A percentile compares a stretch with the other conserved stretches of the same genome.
These are phyloP conservation scores for Acanthamoeba royreba DNA, from an alignment of 208 protist genomes.

Conservation along the genomic window DNA sequence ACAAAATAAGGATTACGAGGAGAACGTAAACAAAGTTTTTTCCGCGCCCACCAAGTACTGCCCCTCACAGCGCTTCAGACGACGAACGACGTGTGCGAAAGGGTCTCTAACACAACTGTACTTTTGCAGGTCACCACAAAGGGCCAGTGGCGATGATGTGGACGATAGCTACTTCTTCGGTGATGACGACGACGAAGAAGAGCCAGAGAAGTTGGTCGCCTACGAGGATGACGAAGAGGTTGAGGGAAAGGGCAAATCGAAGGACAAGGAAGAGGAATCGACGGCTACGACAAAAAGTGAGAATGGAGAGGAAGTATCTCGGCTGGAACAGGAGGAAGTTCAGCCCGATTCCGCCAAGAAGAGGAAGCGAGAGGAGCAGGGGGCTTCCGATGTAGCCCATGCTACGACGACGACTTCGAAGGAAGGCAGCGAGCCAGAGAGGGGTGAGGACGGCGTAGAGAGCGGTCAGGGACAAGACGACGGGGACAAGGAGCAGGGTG, in stretches of 20 bases:
- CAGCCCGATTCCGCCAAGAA: no score
- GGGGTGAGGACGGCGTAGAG: conserved; percentile 11
- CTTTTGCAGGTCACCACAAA: conserved; percentile 33
- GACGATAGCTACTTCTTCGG: conserved; percentile 6
- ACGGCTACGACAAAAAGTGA: background rate
- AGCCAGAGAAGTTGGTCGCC: background rate
- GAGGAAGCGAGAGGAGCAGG: no score
- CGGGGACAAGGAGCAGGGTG: background rate
- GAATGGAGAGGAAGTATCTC: background rate
- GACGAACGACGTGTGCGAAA: no score
- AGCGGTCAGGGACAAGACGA: background rate
- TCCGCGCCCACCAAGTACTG: no score
- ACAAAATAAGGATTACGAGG: no score
- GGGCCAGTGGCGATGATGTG: background rate
- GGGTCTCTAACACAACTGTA: no score
- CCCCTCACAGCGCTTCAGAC: no score
- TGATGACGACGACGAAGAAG: background rate
- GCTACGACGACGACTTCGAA: background rate
- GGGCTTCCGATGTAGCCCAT: background rate
- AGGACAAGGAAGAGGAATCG: background rate
- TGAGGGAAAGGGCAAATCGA: background rate
- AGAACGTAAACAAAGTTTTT: no score
- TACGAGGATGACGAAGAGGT: background rate
- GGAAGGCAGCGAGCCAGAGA: background rate
- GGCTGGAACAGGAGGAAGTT: no score